Evolutionary conservation across 768 basidiomycete genomes (phyloP).

Genomic region (Boletus subparvulus): DNA sequence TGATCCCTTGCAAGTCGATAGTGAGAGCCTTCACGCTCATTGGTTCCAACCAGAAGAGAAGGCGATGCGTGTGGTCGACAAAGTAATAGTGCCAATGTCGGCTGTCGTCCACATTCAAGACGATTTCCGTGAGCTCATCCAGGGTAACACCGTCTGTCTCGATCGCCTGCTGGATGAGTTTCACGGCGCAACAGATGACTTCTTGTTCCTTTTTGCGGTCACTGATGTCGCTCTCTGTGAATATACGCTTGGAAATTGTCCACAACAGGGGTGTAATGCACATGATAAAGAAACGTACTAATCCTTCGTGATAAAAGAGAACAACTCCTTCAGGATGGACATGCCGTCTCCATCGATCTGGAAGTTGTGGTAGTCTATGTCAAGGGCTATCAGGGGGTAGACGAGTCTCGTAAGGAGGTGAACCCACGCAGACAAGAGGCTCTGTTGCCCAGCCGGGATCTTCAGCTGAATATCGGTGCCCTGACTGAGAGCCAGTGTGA

Average conservation of each 20-base stretch:
- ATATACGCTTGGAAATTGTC: constrained; percentile 11
- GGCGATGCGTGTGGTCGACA: constrained; percentile 16
- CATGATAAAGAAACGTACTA: constrained; percentile 1
- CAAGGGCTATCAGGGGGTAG: background rate
- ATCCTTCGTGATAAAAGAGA: constrained; percentile 14
- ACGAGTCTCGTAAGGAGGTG: background rate
- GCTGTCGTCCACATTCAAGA: constrained; percentile 6
- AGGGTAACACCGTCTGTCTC: background rate
- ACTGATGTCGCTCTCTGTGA: constrained; percentile 12
- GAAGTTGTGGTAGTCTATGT: background rate
- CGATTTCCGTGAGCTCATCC: constrained; percentile 11
- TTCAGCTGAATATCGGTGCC: background rate
- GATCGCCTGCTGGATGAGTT: constrained; percentile 9
- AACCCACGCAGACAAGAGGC: constrained; percentile 9
- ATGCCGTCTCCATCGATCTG: constrained; percentile 7
- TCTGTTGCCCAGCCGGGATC: constrained; percentile 10
- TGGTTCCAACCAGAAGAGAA: constrained; percentile 17
- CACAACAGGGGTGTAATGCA: background rate
- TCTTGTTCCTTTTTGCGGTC: background rate
- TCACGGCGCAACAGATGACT: constrained; percentile 1
- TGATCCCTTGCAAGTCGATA: constrained; percentile 7
- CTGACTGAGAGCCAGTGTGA: background rate
- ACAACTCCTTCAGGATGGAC: constrained; percentile 15
- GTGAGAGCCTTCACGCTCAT: background rate
- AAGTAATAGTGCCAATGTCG: constrained; percentile 14